These are phyloP conservation scores for Linnemannia schmuckeri DNA, from an alignment of 192 early-diverging fungal species.

Conservation along the genomic window DNA sequence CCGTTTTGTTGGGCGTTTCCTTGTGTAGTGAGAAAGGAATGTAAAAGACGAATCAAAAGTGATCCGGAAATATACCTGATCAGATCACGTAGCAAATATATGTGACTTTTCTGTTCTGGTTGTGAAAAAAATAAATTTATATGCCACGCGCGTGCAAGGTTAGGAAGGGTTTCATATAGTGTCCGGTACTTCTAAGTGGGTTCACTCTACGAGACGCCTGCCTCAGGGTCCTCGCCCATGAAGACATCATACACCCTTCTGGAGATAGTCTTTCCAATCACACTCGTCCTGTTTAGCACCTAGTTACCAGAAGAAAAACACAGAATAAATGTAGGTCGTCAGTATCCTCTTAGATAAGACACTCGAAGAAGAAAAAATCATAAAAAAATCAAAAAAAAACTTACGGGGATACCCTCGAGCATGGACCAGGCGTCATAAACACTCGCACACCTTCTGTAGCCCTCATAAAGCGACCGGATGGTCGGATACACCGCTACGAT, in stretches of 20 bases:
- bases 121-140: too few relatives aligned
- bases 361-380: neutral
- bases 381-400: neutral
- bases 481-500: constrained; percentile 57
- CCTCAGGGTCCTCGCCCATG: constrained; percentile 54
- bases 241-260: constrained; percentile 60
- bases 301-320: neutral
- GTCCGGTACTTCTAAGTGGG: too few relatives aligned
- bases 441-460: constrained; percentile 28
- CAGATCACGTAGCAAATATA: neutral
- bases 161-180: too few relatives aligned
- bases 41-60: neutral
- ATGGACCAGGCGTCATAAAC: constrained; percentile 33
- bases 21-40: neutral
- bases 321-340: neutral
- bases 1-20: neutral
- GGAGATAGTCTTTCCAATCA: constrained; percentile 55
- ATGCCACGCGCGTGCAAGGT: too few relatives aligned
- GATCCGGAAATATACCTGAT: neutral
- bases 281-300: constrained; percentile 30
- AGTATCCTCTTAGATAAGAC: neutral
- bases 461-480: constrained; percentile 49
- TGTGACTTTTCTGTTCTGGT: neutral
- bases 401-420: constrained; percentile 59
- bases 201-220: neutral